Evolutionary conservation across 2,329 filamentous ascomycete species (phyloP), one percentile per base, ranked within the genome.

Genomic region (Clarireedia homoeocarpa): DNA sequence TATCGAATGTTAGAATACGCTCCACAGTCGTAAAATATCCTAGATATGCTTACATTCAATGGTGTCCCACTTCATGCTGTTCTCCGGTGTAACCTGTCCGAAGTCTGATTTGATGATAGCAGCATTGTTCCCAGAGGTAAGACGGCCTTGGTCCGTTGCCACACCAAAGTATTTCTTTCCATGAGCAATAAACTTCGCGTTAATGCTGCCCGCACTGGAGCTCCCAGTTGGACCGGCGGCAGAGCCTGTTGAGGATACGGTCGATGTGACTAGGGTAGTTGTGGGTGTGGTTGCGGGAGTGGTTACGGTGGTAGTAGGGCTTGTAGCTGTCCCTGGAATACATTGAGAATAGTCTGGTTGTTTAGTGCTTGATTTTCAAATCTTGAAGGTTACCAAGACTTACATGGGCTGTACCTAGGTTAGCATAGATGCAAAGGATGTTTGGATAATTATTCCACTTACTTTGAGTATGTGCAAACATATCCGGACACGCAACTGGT

Each of bases 11-110:
- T 30, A 55, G 51, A 34, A 0, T n/a, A 45, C 15, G 4, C 20
- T 23, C 15, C 3, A 14, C 3, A 23, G 23, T 36, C 12, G 6
- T 12, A 6, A 30, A 15, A 1, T 4, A 4, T n/a, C 44, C 2
- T 5, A 4, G 4, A 2, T n/a, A 54, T 44, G 17, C 52, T 40
- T 66, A 54, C 66, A 64, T 67, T 85, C 73, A 17, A 74, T 74
- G 36, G 77, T 71, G 61, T 85, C 80, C 83, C 83, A 87, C 71
- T 87, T 86, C 80, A 86, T 84, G 67, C 75, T 80, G 74, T 88
- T 87, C 74, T 88, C 84, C 2, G 79, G 77, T 0, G 83, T 86
- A 23, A 88, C 73, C 68, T 82, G 78, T 20, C 83, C 83, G 59
- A 86, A 87, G 69, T 85, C 73, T 51, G 74, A 71, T 60, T 77